Conservation (phyloP, 2,329 filamentous ascomycete genomes). For the Fusarium brachygibbosum region DNA sequence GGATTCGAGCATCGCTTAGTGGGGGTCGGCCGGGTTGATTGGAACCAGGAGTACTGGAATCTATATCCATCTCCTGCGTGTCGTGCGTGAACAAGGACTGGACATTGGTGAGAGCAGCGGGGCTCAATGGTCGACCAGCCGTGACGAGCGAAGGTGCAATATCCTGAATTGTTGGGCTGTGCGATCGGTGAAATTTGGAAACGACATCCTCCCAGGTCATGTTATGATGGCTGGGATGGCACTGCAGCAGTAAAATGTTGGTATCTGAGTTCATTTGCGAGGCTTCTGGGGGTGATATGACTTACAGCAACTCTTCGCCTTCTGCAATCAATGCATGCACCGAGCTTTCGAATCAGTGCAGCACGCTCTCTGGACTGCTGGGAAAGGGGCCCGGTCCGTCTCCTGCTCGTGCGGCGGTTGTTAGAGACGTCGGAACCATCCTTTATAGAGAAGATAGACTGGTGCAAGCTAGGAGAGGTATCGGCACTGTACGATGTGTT, state of each 20-base stretch:
- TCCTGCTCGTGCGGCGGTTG: constrained; percentile 67
- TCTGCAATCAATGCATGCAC: constrained; percentile 69
- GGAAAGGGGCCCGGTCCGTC: constrained; percentile 71
- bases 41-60: constrained; percentile 53
- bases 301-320: constrained; percentile 71
- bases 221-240: constrained; percentile 70
- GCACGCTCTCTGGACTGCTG: constrained; percentile 71
- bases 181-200: constrained; percentile 65
- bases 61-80: constrained; percentile 69
- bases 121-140: constrained; percentile 62
- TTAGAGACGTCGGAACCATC: constrained; percentile 68
- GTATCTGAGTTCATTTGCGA: constrained; percentile 30
- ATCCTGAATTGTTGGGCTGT: constrained; percentile 66
- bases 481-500: constrained; percentile 67
- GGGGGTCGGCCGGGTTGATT: constrained; percentile 56
- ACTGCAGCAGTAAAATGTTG: constrained; percentile 56
- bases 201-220: constrained; percentile 73
- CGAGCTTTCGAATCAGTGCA: constrained; percentile 70
- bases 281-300: constrained; percentile 34
- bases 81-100: constrained; percentile 60
- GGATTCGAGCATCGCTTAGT: constrained; percentile 63
- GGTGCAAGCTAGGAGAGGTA: constrained; percentile 63
- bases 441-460: constrained; percentile 68
- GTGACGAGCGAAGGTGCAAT: constrained; percentile 59
- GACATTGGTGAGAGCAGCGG: constrained; percentile 56